These are phyloP conservation scores for Coffea humblotiana DNA, from an alignment of 305 asterid species.

Conservation along the genomic window DNA sequence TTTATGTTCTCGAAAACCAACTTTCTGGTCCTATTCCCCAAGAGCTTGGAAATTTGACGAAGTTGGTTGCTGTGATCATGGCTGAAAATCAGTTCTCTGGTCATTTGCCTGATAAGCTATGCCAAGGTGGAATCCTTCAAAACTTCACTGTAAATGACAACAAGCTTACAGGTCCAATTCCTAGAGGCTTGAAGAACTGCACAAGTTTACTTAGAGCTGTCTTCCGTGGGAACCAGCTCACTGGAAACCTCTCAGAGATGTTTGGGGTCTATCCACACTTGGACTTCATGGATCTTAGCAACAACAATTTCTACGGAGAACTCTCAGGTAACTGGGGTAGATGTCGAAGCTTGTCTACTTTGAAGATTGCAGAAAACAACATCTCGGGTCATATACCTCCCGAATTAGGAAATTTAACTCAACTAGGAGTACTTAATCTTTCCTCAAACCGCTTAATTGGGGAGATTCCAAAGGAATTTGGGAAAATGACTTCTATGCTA, in stretches of 20 bases:
- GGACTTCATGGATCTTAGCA: conserved; percentile 17
- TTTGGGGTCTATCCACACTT: conserved; percentile 22
- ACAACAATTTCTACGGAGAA: conserved; percentile 4
- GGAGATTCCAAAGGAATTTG: conserved; percentile 14
- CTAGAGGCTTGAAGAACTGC: background rate
- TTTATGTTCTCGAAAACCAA: conserved; percentile 15
- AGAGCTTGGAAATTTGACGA: conserved; percentile 19
- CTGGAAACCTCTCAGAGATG: conserved; percentile 23
- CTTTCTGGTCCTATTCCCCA: conserved; percentile 28
- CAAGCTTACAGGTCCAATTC: background rate
- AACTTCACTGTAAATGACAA: background rate
- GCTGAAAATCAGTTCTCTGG: conserved; percentile 20
- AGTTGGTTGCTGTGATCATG: conserved; percentile 4
- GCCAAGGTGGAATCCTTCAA: conserved; percentile 4
- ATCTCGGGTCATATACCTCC: background rate
- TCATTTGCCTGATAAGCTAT: conserved; percentile 17
- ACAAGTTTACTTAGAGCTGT: conserved; percentile 4
- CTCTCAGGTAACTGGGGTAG: background rate
- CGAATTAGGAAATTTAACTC: background rate
- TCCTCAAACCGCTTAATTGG: conserved; percentile 11
- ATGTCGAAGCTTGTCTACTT: background rate
- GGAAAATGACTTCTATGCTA: background rate
- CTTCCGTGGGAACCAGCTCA: conserved; percentile 16
- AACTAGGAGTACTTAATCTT: conserved; percentile 4
- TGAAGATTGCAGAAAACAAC: background rate